phyloP scores from a whole-genome alignment of 2,329 filamentous ascomycete genomes.

The Lachnellula cervina region DNA sequence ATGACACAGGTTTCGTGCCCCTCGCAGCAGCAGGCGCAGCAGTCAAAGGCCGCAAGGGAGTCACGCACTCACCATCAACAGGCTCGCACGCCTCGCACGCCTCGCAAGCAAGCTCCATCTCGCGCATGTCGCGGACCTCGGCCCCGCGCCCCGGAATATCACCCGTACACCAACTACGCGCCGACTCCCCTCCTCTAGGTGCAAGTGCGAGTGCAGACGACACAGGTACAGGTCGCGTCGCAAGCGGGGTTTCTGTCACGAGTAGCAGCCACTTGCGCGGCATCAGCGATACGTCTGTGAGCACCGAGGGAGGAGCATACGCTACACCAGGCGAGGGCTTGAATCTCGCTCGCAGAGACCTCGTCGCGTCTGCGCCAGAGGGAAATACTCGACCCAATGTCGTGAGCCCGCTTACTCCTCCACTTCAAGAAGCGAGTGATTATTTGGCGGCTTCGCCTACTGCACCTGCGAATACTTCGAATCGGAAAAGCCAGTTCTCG shows the following conservation, averaged over 20 bases:
- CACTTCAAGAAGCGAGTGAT: slow-evolving; percentile 11
- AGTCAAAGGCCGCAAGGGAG: slow-evolving; percentile 6
- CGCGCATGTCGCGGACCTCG: slow-evolving; percentile 6
- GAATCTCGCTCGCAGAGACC: not conserved
- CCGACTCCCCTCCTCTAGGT: slow-evolving; percentile 15
- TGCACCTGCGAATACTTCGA: not conserved
- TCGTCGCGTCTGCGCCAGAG: not conserved
- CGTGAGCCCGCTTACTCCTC: slow-evolving; percentile 23
- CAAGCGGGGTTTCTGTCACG: slow-evolving; percentile 15
- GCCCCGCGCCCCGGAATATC: slow-evolving; percentile 9
- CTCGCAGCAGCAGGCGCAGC: not conserved
- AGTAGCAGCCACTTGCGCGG: slow-evolving; percentile 22
- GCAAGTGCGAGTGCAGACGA: not conserved
- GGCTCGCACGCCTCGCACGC: slow-evolving; percentile 19
- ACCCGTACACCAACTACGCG: slow-evolving; percentile 6
- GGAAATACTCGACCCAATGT: not conserved
- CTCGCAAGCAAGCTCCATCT: slow-evolving; percentile 15
- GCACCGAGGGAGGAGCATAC: slow-evolving; percentile 15
- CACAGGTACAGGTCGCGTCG: not conserved
- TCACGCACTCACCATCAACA: slow-evolving; percentile 14
- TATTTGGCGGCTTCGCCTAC: slow-evolving; percentile 10
- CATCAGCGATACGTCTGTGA: slow-evolving; percentile 24
- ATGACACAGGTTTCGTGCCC: slow-evolving; percentile 19
- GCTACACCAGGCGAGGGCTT: slow-evolving; percentile 6
- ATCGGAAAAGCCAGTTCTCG: slow-evolving; percentile 26